Evolutionary conservation across 306 rosid species (phyloP).

Genomic region (Lablab purpureus): DNA sequence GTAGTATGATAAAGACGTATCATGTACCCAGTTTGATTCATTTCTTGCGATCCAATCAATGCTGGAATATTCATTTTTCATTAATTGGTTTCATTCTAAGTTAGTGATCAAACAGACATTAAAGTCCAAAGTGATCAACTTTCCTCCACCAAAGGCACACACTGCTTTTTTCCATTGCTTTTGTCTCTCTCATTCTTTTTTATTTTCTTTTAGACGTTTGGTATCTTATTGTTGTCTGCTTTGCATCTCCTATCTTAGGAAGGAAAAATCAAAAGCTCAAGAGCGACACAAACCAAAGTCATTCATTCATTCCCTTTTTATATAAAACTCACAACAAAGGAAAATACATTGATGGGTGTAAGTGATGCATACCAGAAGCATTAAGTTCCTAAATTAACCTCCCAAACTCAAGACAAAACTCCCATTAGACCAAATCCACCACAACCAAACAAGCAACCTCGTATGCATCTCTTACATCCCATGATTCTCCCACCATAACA

Average conservation of each 20-base stretch:
- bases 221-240: conserved; percentile 51
- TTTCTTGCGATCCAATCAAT: conserved; percentile 38
- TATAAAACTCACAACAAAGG: conserved; percentile 51
- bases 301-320: conserved; percentile 47
- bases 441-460: conserved; percentile 59
- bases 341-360: conserved; percentile 82
- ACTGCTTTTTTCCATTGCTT: conserved; percentile 41
- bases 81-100: background rate
- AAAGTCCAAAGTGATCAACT: conserved; percentile 49
- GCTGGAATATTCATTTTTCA: conserved; percentile 24
- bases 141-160: conserved; percentile 46
- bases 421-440: conserved; percentile 45
- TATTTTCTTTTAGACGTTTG: conserved; percentile 46
- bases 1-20: background rate
- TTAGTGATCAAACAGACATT: conserved; percentile 9
- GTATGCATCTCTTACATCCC: conserved; percentile 99
- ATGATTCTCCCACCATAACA: conserved; percentile 53
- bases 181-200: conserved; percentile 33
- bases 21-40: conserved; percentile 39
- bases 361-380: conserved; percentile 96
- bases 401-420: conserved; percentile 4
- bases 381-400: conserved; percentile 39
- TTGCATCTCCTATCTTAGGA: conserved; percentile 51
- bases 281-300: conserved; percentile 35
- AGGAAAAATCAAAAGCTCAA: conserved; percentile 50